These are phyloP conservation scores for Rhytidiadelphus loreus DNA, from an alignment of 225 moss, liverwort and hornwort species.

Conservation along the genomic window DNA sequence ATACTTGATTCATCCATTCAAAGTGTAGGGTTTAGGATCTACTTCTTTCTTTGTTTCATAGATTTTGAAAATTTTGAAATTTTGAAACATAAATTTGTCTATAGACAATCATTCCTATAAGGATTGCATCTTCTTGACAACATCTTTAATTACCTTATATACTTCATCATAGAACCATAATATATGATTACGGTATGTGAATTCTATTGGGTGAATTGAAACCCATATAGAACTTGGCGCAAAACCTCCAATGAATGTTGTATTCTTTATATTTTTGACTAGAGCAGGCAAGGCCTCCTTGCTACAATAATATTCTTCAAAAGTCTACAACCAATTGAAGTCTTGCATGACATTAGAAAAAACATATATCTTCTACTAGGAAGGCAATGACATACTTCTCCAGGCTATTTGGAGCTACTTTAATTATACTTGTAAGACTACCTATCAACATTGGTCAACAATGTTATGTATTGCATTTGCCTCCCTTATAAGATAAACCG, in stretches of 20 bases:
- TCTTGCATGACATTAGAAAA: not conserved
- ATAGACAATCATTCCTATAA: too few species aligned
- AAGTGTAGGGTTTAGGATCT: too few species aligned
- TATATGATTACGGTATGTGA: not conserved
- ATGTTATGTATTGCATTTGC: too few species aligned
- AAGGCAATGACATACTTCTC: too few species aligned
- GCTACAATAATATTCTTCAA: too few species aligned
- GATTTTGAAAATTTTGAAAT: not conserved
- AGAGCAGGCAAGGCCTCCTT: too few species aligned
- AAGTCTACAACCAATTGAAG: too few species aligned
- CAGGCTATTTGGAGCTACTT: not conserved
- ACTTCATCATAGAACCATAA: too few species aligned
- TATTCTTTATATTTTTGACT: not conserved
- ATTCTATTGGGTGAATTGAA: not conserved
- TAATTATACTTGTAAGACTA: not conserved
- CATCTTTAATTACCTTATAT: too few species aligned
- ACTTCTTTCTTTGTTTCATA: too few species aligned
- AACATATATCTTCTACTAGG: not conserved
- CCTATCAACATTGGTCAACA: not conserved
- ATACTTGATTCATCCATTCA: accelerated
- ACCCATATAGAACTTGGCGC: not conserved
- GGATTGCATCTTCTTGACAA: too few species aligned
- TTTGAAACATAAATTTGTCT: not conserved
- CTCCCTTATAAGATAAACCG: too few species aligned
- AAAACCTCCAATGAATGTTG: not conserved